Evolutionary conservation across 2,329 filamentous ascomycete genomes (phyloP), one percentile per base, ranked within the genome.

Genomic region (Talaromyces albobiverticillius): DNA sequence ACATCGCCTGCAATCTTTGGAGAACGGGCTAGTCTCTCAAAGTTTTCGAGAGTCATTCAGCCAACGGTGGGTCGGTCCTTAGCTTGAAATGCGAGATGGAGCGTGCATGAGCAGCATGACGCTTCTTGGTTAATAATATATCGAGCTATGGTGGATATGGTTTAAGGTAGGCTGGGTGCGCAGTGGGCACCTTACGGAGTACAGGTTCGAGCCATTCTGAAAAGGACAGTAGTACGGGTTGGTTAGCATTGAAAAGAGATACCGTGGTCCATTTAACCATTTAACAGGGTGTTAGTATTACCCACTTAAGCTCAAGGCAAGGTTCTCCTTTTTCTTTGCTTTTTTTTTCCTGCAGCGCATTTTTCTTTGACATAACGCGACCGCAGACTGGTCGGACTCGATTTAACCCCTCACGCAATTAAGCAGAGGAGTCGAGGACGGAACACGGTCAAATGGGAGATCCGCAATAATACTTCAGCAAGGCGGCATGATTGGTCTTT

Each of bases 71-170:
- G 50, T 52, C 40, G 31, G 20, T 50, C 38, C 38, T 34, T 43
- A 41, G 48, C 48, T 31, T 51, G 38, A 31, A 50, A 42, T 31
- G 47, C 26, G 47, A 51, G 38, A 51, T 40, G 36, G 36, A 16
- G 48, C 36, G 31, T 51, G 26, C 26, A 29, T 29, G 26, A 6
- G 26, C 10, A n/a, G 38, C 36, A 50, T 31, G 32, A 49, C 31
- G 23, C 25, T 45, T 34, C 40, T 29, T 45, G 41, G 6, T 34
- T 23, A 52, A 22, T 25, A 13, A 20, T 32, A 36, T 34, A 22
- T 46, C 50, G 50, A 52, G 50, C 50, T 52, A 41, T 36, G 50
- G 50, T 46, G 50, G 50, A 42, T 40, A 43, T 51, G 36, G 36
- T 40, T 40, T 40, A 40, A 38, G 34, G n/a, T 38, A 38, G 34